Conservation (phyloP, 495 filamentous ascomycete genomes). For the Friedmanniomyces endolithicus region DNA sequence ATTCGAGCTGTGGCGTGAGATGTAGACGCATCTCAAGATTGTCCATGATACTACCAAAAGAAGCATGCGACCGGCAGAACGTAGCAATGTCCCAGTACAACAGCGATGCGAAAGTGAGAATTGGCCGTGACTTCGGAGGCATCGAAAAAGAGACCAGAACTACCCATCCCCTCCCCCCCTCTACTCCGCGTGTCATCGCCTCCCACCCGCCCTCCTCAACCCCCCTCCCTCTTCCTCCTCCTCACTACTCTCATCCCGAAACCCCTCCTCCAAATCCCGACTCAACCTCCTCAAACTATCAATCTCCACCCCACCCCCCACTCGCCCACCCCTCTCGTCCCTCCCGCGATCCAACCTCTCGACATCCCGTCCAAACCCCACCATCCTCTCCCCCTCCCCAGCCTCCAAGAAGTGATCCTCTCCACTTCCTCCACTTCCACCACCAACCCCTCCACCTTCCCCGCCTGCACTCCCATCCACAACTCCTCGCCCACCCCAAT, state of each 20-base stretch:
- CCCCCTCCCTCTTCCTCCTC: slow-evolving; percentile 39
- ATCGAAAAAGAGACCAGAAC: too few relatives aligned
- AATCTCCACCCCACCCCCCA: slow-evolving; percentile 26
- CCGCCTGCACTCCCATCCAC: slow-evolving; percentile 20
- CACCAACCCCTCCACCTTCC: slow-evolving; percentile 30
- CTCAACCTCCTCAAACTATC: slow-evolving; percentile 50
- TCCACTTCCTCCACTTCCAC: too few relatives aligned
- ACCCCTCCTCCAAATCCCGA: slow-evolving; percentile 72
- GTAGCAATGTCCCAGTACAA: too few relatives aligned
- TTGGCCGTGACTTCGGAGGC: too few relatives aligned
- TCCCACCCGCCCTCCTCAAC: background rate
- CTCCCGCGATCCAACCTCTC: slow-evolving; percentile 32
- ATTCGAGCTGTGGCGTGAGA: too few relatives aligned
- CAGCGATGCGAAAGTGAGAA: background rate
- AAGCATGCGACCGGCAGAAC: too few relatives aligned
- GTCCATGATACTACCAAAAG: too few relatives aligned
- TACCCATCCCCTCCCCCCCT: too few relatives aligned
- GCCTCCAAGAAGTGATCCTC: slow-evolving; percentile 57
- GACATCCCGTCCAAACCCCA: slow-evolving; percentile 40
- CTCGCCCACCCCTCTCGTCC: slow-evolving; percentile 40
- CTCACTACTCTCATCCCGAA: slow-evolving; percentile 68
- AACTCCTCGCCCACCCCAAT: slow-evolving; percentile 22
- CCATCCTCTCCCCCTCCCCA: slow-evolving; percentile 53
- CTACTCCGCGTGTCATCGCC: background rate
- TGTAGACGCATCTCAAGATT: too few relatives aligned